phyloP scores from a whole-genome alignment of 805 yeast genomes.

The Lachancea meyersii region DNA sequence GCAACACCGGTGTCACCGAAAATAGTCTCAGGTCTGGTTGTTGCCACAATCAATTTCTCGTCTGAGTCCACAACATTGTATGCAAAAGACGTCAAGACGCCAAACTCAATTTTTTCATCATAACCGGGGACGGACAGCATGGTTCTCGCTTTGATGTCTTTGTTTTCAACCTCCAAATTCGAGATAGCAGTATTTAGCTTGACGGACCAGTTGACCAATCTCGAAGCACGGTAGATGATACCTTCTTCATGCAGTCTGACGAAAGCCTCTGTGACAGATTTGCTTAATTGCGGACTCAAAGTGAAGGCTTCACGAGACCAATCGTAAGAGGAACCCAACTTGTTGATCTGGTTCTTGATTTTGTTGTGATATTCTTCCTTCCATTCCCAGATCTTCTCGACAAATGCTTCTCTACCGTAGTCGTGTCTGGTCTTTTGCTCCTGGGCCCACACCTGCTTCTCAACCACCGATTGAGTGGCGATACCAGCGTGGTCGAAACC shows the following conservation, averaged over 20 bases:
- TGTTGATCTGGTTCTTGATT: slow-evolving; percentile 77
- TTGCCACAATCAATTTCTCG: slow-evolving; percentile 86
- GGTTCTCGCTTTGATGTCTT: slow-evolving; percentile 79
- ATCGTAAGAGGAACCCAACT: slow-evolving; percentile 94
- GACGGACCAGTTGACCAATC: slow-evolving; percentile 95
- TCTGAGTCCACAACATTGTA: slow-evolving; percentile 81
- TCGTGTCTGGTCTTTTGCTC: slow-evolving; percentile 91
- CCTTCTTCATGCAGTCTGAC: slow-evolving; percentile 92
- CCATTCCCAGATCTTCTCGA: slow-evolving; percentile 96
- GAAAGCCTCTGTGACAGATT: slow-evolving; percentile 86
- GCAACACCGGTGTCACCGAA: slow-evolving; percentile 98
- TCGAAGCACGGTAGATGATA: slow-evolving; percentile 84
- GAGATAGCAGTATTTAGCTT: slow-evolving; percentile 92
- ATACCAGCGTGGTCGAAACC: slow-evolving; percentile 99
- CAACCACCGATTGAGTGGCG: slow-evolving; percentile 97
- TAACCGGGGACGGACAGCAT: slow-evolving; percentile 82
- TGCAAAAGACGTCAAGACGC: slow-evolving; percentile 93
- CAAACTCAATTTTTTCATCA: slow-evolving; percentile 86
- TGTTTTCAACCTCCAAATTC: slow-evolving; percentile 92
- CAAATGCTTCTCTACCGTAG: slow-evolving; percentile 84
- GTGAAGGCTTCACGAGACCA: slow-evolving; percentile 96
- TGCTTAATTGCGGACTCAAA: slow-evolving; percentile 66
- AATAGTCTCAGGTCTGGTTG: slow-evolving; percentile 97
- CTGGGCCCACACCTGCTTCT: slow-evolving; percentile 86
- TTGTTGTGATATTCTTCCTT: slow-evolving; percentile 85